Evolutionary conservation across 202 grass and related monocot genomes (phyloP).

Genomic region (Brachypodium distachyon): DNA sequence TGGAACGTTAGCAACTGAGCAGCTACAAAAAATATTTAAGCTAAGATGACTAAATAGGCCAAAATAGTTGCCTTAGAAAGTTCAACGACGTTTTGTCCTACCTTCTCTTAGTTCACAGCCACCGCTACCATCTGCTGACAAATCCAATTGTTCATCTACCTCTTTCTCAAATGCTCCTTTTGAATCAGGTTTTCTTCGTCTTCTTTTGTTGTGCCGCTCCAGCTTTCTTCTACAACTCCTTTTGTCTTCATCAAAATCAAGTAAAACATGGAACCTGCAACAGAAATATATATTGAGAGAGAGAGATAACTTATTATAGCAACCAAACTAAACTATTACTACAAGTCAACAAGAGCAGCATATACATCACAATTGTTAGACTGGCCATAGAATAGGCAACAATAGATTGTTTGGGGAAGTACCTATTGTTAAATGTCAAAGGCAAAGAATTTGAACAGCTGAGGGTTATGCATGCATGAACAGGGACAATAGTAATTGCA

Average conservation of each 20-base stretch:
- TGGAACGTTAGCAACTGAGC: not conserved
- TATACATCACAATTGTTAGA: not conserved
- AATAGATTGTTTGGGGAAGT: not conserved
- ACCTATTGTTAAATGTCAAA: not conserved
- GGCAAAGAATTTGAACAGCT: not conserved
- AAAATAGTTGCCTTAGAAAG: not conserved
- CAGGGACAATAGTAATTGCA: not conserved
- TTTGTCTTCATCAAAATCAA: conserved; percentile 98
- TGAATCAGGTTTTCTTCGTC: conserved; percentile 72
- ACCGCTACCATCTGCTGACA: conserved; percentile 41
- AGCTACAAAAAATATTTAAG: not conserved
- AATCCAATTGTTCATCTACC: conserved; percentile 51
- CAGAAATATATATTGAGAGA: not conserved
- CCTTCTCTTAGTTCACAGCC: conserved; percentile 45
- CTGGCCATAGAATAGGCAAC: not conserved
- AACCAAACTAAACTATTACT: not conserved
- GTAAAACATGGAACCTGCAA: conserved; percentile 89
- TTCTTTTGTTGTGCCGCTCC: conserved; percentile 91
- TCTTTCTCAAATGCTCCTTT: conserved; percentile 56
- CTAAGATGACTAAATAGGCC: not conserved
- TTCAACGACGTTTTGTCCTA: not conserved
- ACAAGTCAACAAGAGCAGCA: not conserved
- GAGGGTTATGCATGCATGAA: not conserved
- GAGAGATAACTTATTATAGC: not conserved
- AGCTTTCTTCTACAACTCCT: conserved; percentile 97